phyloP scores from a whole-genome alignment of 106 monocot species.

The Dioscorea zingiberensis region DNA sequence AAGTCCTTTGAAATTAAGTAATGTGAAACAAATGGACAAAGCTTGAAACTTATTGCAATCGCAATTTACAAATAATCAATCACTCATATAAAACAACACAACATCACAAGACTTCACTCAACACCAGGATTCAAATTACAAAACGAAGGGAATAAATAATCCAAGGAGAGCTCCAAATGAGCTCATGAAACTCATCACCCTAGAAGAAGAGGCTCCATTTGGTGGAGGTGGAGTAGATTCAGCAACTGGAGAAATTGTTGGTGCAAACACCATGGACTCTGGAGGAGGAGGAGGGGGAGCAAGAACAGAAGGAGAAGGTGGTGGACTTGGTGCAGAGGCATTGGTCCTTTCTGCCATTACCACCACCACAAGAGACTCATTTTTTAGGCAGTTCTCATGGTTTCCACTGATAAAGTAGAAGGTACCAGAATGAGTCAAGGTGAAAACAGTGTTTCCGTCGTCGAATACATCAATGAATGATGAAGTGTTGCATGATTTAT shows the following conservation, averaged over 20 bases:
- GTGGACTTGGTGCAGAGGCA: slow-evolving; percentile 7
- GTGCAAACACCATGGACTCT: background rate
- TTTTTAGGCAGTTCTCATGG: slow-evolving; percentile 31
- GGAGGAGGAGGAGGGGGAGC: slow-evolving; percentile 15
- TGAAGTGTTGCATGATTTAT: slow-evolving; percentile 50
- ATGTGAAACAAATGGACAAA: too few species aligned
- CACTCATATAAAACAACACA: slow-evolving; percentile 2
- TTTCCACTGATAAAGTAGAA: slow-evolving; percentile 53
- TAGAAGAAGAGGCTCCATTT: background rate
- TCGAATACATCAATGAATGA: slow-evolving; percentile 24
- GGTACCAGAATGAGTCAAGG: slow-evolving; percentile 19
- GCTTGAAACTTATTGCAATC: too few species aligned
- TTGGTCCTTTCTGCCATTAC: slow-evolving; percentile 20
- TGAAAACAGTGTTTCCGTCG: slow-evolving; percentile 59
- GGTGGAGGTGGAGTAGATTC: background rate
- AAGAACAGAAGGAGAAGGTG: background rate
- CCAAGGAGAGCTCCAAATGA: background rate
- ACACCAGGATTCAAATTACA: background rate
- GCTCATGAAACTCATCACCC: background rate
- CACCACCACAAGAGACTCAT: slow-evolving; percentile 26
- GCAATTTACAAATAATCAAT: too few species aligned
- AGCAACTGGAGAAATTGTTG: background rate
- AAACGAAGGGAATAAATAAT: background rate
- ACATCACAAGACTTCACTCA: background rate
- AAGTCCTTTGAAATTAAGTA: too few species aligned